Evolutionary conservation across 331 rosid genomes (phyloP).

Genomic region (Quercus phellos): DNA sequence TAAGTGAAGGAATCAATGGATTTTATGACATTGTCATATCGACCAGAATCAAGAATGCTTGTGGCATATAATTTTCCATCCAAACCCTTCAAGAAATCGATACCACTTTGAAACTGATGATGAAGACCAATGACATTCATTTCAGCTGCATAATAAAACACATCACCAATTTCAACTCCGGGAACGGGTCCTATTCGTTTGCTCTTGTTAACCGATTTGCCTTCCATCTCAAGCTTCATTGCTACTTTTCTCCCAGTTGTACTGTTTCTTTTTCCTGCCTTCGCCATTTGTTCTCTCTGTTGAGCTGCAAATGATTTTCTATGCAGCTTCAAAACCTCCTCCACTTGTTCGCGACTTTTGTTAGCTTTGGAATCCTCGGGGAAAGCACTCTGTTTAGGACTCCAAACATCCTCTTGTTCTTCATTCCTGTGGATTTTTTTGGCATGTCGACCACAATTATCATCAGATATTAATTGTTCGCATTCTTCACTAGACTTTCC

Average conservation of each 20-base stretch:
- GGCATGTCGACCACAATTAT: too few species aligned
- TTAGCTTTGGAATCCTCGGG: too few species aligned
- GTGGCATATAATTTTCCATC: conserved; percentile 26
- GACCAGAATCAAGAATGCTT: conserved; percentile 36
- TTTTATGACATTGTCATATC: conserved; percentile 15
- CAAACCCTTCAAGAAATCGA: conserved; percentile 32
- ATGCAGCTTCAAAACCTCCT: too few species aligned
- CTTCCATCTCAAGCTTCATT: background rate
- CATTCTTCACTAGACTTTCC: too few species aligned
- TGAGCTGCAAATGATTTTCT: too few species aligned
- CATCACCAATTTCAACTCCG: conserved; percentile 47
- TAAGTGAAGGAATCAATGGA: conserved; percentile 23
- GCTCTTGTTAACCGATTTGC: conserved; percentile 9
- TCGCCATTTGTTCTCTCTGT: too few species aligned
- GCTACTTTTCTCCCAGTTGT: conserved; percentile 4
- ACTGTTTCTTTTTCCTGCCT: background rate
- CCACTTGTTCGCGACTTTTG: too few species aligned
- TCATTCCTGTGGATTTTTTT: too few species aligned
- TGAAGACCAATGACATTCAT: conserved; percentile 50
- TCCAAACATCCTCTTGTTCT: too few species aligned
- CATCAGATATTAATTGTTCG: too few species aligned
- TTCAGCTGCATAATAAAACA: conserved; percentile 27
- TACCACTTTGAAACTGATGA: conserved; percentile 15
- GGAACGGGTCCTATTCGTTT: conserved; percentile 29
- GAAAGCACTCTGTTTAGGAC: too few species aligned